Conservation (phyloP, 805 yeast species). For the Ogataea wickerhamii region DNA sequence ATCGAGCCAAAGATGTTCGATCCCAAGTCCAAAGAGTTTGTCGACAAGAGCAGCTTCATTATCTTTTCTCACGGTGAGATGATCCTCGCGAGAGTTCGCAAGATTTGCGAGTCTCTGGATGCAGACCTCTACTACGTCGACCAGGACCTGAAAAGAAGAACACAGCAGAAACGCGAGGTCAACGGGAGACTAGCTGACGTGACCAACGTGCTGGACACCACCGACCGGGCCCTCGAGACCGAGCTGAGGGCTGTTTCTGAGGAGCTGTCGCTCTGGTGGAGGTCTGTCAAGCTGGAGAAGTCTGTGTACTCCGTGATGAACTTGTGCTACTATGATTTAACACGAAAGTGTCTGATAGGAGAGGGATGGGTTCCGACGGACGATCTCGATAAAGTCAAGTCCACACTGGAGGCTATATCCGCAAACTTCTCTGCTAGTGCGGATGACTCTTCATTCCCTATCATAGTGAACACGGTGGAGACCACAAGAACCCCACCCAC, state of each 20-base stretch:
- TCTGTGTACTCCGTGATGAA: slow-evolving; percentile 57
- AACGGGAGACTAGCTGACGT: slow-evolving; percentile 51
- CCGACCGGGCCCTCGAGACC: slow-evolving; percentile 54
- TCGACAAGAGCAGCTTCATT: slow-evolving; percentile 78
- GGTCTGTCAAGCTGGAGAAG: slow-evolving; percentile 50
- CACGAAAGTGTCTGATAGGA: slow-evolving; percentile 62
- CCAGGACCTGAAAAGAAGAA: slow-evolving; percentile 35
- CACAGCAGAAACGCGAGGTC: slow-evolving; percentile 39
- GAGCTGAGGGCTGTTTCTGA: slow-evolving; percentile 62
- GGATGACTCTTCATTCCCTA: slow-evolving; percentile 30
- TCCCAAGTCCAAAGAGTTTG: slow-evolving; percentile 47
- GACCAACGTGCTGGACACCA: slow-evolving; percentile 44
- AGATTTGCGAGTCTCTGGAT: slow-evolving; percentile 86
- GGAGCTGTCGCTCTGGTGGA: slow-evolving; percentile 61
- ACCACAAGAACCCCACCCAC: slow-evolving; percentile 93
- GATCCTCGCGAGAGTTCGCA: slow-evolving; percentile 66
- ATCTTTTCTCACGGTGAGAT: slow-evolving; percentile 88
- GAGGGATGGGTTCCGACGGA: slow-evolving; percentile 73
- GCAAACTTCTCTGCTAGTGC: slow-evolving; percentile 19
- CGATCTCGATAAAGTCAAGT: slow-evolving; percentile 46
- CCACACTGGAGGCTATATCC: slow-evolving; percentile 40
- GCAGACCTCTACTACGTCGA: slow-evolving; percentile 71
- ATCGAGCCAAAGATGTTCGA: slow-evolving; percentile 69
- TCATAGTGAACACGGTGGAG: slow-evolving; percentile 49
- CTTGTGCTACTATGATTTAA: slow-evolving; percentile 63